A percentile compares a stretch with the other conserved stretches of the same genome.
phyloP scores from a whole-genome alignment of 2,329 filamentous ascomycete species.

The Scedosporium boydii region DNA sequence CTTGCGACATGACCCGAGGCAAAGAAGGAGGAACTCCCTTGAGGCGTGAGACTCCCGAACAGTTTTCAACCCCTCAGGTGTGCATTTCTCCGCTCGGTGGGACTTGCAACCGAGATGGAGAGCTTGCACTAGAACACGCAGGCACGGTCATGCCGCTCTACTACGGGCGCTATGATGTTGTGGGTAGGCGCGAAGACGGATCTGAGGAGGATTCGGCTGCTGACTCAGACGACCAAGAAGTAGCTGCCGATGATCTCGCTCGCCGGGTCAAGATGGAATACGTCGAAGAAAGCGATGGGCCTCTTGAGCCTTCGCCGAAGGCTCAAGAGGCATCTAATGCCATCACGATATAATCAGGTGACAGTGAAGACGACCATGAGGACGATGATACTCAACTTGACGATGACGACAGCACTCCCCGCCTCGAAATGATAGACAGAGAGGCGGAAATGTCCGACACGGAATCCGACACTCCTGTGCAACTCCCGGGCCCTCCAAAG shows the following conservation, averaged over 20 bases:
- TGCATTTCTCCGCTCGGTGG: background rate
- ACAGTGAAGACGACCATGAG: background rate
- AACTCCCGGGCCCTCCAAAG: background rate
- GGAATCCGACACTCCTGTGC: slow-evolving; percentile 1
- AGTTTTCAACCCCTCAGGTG: background rate
- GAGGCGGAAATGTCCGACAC: background rate
- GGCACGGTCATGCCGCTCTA: background rate
- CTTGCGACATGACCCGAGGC: background rate
- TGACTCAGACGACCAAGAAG: background rate
- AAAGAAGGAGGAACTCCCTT: background rate
- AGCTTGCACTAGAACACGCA: background rate
- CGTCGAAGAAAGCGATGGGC: background rate
- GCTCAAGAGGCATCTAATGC: background rate
- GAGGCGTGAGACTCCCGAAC: background rate
- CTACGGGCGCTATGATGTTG: background rate
- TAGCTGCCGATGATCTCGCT: background rate
- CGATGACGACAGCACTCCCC: background rate
- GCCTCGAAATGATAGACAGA: slow-evolving; percentile 2
- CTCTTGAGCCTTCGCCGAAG: background rate
- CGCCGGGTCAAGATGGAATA: background rate
- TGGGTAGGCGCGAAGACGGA: background rate
- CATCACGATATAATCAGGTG: background rate
- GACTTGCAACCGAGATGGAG: background rate
- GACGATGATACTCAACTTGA: background rate
- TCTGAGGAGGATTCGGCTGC: background rate